phyloP scores from a whole-genome alignment of 2,329 filamentous ascomycete genomes.

The Talaromyces sp. region DNA sequence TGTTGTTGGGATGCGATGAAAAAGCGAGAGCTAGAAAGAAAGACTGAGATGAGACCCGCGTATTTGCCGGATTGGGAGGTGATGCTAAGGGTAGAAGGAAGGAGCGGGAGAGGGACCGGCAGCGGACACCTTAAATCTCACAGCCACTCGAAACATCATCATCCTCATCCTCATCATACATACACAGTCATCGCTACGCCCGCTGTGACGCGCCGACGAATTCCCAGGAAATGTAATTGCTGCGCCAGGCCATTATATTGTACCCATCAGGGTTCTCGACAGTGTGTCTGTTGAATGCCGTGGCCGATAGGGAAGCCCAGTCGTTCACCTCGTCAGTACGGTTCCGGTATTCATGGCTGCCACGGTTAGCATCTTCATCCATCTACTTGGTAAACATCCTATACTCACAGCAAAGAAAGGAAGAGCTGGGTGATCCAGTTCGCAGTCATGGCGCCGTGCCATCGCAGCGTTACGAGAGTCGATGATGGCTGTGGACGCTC shows the following conservation, averaged over 20 bases:
- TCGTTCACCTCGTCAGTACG: not conserved
- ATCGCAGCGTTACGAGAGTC: constrained; percentile 36
- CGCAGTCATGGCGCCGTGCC: constrained; percentile 38
- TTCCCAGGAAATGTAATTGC: constrained; percentile 33
- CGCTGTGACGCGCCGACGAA: constrained; percentile 27
- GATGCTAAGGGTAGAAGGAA: not conserved
- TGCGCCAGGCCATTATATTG: constrained; percentile 21
- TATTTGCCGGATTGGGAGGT: not conserved
- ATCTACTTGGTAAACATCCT: not conserved
- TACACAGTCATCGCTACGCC: not conserved
- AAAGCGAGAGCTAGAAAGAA: not conserved
- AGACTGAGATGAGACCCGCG: too few species aligned
- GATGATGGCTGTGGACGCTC: constrained; percentile 9
- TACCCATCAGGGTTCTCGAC: constrained; percentile 39
- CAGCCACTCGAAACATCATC: not conserved
- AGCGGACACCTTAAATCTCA: not conserved
- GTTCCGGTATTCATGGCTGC: constrained; percentile 1
- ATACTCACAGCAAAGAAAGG: constrained; percentile 31
- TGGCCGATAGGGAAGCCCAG: constrained; percentile 34
- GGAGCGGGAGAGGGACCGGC: not conserved
- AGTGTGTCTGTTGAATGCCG: constrained; percentile 29
- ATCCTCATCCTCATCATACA: not conserved
- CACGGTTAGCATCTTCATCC: not conserved
- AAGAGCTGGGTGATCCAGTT: constrained; percentile 38
- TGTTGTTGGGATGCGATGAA: not conserved